Evolutionary conservation across 2,329 filamentous ascomycete genomes (phyloP).

Genomic region (Colletotrichum paranaense): DNA sequence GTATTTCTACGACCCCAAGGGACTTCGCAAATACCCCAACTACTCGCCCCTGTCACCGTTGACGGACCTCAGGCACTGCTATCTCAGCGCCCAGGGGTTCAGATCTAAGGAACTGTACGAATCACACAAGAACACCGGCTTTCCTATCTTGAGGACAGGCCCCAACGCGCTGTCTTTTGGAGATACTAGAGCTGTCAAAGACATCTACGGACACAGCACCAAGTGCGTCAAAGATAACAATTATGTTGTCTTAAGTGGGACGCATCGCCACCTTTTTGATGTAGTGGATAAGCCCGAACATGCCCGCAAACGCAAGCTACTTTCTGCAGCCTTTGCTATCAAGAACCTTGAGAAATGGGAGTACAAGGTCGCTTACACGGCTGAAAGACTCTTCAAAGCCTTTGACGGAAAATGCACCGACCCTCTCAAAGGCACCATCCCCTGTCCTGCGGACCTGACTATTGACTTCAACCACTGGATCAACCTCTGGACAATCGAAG

Average conservation of each 20-base stretch:
- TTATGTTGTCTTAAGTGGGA: slow-evolving; percentile 56
- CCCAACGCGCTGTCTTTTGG: slow-evolving; percentile 56
- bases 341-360: slow-evolving; percentile 67
- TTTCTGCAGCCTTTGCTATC: slow-evolving; percentile 62
- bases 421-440: slow-evolving; percentile 44
- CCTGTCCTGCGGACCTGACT: slow-evolving; percentile 52
- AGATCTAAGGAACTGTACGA: slow-evolving; percentile 54
- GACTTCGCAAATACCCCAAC: not conserved
- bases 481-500: slow-evolving; percentile 68
- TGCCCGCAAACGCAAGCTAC: slow-evolving; percentile 59
- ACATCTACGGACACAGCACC: slow-evolving; percentile 62
- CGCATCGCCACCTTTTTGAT: slow-evolving; percentile 63
- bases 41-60: not conserved
- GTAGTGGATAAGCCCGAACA: slow-evolving; percentile 64
- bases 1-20: too few species aligned
- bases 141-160: slow-evolving; percentile 54
- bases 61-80: not conserved
- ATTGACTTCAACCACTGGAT: slow-evolving; percentile 63
- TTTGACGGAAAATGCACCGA: slow-evolving; percentile 55
- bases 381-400: slow-evolving; percentile 53
- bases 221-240: slow-evolving; percentile 60
- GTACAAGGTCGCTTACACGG: slow-evolving; percentile 64
- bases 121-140: slow-evolving; percentile 54
- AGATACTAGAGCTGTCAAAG: slow-evolving; percentile 55
- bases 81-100: slow-evolving; percentile 37